Conservation (phyloP, 805 yeast genomes). For the Metschnikowia vanudenii region DNA sequence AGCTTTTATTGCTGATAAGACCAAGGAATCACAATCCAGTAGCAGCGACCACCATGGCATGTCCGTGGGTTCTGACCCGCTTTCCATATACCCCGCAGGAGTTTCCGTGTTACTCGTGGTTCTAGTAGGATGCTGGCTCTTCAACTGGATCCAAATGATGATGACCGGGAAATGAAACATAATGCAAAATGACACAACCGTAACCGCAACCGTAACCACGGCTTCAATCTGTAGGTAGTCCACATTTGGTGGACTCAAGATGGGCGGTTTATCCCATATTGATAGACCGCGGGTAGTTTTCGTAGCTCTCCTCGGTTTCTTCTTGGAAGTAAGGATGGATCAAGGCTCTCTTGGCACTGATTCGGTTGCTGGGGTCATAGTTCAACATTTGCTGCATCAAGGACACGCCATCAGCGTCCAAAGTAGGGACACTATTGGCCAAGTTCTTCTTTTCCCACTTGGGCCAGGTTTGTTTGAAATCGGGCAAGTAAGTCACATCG, state of each 20-base stretch:
- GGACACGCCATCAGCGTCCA: constrained; percentile 83
- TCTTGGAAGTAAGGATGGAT: constrained; percentile 82
- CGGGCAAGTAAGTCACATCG: constrained; percentile 85
- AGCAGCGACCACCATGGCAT: too few relatives aligned
- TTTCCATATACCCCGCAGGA: background rate
- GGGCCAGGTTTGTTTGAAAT: constrained; percentile 90
- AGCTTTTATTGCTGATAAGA: too few relatives aligned
- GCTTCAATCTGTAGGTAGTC: too few relatives aligned
- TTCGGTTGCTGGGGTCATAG: constrained; percentile 91
- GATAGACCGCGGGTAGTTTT: constrained; percentile 36
- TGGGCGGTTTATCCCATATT: constrained; percentile 36
- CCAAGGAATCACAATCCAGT: too few relatives aligned
- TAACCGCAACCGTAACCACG: too few relatives aligned
- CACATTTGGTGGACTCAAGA: too few relatives aligned
- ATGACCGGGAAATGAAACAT: constrained; percentile 6
- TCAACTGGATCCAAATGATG: background rate
- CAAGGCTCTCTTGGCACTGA: constrained; percentile 91
- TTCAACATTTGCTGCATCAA: constrained; percentile 74
- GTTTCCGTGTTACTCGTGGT: constrained; percentile 1
- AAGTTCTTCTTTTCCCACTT: constrained; percentile 79
- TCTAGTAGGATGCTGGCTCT: constrained; percentile 10
- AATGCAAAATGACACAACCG: constrained; percentile 3
- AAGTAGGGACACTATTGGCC: constrained; percentile 67
- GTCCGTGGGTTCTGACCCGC: too few relatives aligned
- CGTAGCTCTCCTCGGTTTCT: constrained; percentile 34